phyloP scores from a whole-genome alignment of 768 basidiomycete species.

The Mrakia hoshinonis region DNA sequence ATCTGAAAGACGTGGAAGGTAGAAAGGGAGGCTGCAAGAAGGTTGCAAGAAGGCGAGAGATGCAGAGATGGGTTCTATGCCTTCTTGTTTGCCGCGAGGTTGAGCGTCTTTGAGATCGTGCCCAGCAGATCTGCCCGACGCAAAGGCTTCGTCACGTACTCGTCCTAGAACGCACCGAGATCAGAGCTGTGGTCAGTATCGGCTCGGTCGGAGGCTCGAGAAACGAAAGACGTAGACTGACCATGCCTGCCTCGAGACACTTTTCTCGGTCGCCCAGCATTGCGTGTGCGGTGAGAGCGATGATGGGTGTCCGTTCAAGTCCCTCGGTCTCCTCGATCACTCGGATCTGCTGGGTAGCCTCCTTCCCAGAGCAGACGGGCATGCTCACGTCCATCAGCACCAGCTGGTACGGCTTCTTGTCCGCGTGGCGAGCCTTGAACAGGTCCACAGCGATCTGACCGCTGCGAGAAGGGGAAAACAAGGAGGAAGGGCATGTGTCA shows the following conservation, averaged over 20 bases:
- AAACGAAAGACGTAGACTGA: constrained; percentile 18
- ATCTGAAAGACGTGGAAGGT: too few species aligned
- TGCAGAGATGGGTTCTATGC: too few species aligned
- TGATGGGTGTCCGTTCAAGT: constrained; percentile 72
- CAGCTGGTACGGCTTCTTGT: constrained; percentile 73
- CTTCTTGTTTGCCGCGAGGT: too few species aligned
- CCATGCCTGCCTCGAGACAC: constrained; percentile 40
- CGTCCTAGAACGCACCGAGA: not conserved
- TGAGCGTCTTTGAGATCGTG: constrained; percentile 34
- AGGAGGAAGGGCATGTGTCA: not conserved
- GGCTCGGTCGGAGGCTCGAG: constrained; percentile 14
- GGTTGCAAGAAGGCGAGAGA: too few species aligned
- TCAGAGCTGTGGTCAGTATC: not conserved
- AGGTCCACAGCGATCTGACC: constrained; percentile 27
- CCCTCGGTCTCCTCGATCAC: constrained; percentile 67
- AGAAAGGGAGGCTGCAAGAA: too few species aligned
- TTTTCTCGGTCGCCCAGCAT: constrained; percentile 46
- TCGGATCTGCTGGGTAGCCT: constrained; percentile 75
- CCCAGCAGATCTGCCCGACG: constrained; percentile 39
- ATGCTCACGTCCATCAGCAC: constrained; percentile 57
- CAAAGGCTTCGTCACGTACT: constrained; percentile 14
- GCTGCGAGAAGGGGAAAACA: not conserved
- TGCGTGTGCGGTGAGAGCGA: constrained; percentile 93
- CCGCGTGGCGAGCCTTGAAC: constrained; percentile 43
- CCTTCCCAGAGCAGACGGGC: constrained; percentile 83